Evolutionary conservation across 495 filamentous ascomycete species (phyloP).

Genomic region (Lophium mytilinum): DNA sequence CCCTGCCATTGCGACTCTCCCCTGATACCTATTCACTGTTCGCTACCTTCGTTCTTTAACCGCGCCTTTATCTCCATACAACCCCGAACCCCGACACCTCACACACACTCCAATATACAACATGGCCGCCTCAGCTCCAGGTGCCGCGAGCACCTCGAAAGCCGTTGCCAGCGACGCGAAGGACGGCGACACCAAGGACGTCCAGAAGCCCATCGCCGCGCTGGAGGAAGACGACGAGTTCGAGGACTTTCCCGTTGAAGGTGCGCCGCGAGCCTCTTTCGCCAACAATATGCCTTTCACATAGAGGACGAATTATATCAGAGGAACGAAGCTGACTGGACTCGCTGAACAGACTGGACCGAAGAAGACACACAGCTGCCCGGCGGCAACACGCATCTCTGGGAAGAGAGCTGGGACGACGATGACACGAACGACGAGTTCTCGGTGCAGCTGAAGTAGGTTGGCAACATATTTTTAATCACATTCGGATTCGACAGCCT

Average conservation of each 20-base stretch:
- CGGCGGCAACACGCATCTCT: slow-evolving; percentile 67
- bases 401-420: slow-evolving; percentile 99
- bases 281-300: neutral
- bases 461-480: slow-evolving; percentile 2
- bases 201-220: slow-evolving; percentile 53
- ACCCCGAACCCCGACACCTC: neutral
- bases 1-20: no score
- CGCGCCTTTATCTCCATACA: neutral
- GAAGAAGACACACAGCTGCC: slow-evolving; percentile 79
- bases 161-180: slow-evolving; percentile 26
- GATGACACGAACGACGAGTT: slow-evolving; percentile 97
- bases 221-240: slow-evolving; percentile 98
- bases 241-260: slow-evolving; percentile 96
- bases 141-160: slow-evolving; percentile 25
- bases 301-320: neutral
- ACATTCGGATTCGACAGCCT: neutral
- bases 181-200: slow-evolving; percentile 36
- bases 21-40: neutral
- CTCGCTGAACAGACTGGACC: slow-evolving; percentile 60
- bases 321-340: slow-evolving; percentile 12
- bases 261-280: slow-evolving; percentile 46
- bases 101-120: slow-evolving; percentile 2
- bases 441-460: slow-evolving; percentile 87
- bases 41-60: neutral
- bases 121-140: slow-evolving; percentile 36